These are phyloP conservation scores for Candida alai DNA, from an alignment of 805 yeast species.

Conservation along the genomic window DNA sequence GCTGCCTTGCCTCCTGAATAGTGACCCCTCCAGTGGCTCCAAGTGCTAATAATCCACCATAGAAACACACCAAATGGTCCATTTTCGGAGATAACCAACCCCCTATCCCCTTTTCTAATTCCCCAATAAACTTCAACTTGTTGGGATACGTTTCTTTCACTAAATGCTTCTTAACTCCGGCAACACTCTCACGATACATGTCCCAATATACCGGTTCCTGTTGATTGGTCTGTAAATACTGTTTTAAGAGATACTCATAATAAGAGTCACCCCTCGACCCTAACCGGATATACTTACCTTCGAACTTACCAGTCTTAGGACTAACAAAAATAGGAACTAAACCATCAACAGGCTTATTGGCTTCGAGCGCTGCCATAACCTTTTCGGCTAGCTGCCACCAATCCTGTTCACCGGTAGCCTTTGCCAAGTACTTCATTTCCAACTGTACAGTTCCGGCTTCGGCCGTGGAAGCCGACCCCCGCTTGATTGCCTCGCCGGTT, in stretches of 20 bases:
- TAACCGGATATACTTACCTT: conserved; percentile 62
- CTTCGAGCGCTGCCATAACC: conserved; percentile 67
- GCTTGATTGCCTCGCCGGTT: conserved; percentile 55
- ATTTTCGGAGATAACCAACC: conserved; percentile 64
- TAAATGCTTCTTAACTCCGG: conserved; percentile 70
- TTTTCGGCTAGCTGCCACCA: conserved; percentile 80
- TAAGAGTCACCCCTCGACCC: conserved; percentile 94
- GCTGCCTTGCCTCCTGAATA: conserved; percentile 49
- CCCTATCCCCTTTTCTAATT: conserved; percentile 63
- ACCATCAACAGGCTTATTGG: conserved; percentile 63
- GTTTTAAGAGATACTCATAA: conserved; percentile 84
- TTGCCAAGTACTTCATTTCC: conserved; percentile 79
- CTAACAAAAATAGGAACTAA: conserved; percentile 77
- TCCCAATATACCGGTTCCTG: conserved; percentile 57
- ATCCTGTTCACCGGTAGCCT: conserved; percentile 70
- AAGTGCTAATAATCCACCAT: conserved; percentile 82
- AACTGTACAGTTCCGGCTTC: conserved; percentile 85
- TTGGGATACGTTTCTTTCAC: conserved; percentile 58
- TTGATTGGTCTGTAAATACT: conserved; percentile 72
- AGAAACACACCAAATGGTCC: conserved; percentile 92
- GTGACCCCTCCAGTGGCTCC: conserved; percentile 83
- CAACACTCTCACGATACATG: conserved; percentile 74
- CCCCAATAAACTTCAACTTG: conserved; percentile 70
- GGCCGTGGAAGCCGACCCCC: conserved; percentile 85
- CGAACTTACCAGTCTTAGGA: conserved; percentile 70